Evolutionary conservation across 768 basidiomycete species (phyloP).

Genomic region (Boletus coccyginus): DNA sequence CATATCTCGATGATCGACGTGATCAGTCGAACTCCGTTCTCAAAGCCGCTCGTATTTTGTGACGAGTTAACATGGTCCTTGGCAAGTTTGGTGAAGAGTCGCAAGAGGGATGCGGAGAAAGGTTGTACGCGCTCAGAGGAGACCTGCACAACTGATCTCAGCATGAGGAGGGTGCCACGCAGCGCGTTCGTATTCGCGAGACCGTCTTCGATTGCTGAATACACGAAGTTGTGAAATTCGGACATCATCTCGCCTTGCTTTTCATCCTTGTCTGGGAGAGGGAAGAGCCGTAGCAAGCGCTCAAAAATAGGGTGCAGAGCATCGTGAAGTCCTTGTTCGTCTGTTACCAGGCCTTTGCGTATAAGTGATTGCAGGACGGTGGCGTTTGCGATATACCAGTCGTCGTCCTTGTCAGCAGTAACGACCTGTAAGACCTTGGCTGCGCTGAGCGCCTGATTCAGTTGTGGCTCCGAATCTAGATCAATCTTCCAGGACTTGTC

Average conservation of each 20-base stretch:
- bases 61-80: slow-evolving; percentile 80
- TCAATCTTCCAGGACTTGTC: slow-evolving; percentile 53
- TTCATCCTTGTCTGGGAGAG: slow-evolving; percentile 76
- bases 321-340: slow-evolving; percentile 79
- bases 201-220: slow-evolving; percentile 72
- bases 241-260: slow-evolving; percentile 64
- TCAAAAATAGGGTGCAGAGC: slow-evolving; percentile 81
- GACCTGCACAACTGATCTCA: slow-evolving; percentile 80
- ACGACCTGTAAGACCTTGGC: slow-evolving; percentile 90
- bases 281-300: slow-evolving; percentile 71
- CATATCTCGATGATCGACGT: slow-evolving; percentile 86
- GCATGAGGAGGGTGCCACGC: slow-evolving; percentile 80
- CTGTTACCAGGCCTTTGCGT: slow-evolving; percentile 80
- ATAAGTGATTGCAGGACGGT: slow-evolving; percentile 75
- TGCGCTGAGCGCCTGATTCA: slow-evolving; percentile 71
- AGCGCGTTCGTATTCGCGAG: slow-evolving; percentile 69
- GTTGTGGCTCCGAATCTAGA: slow-evolving; percentile 58
- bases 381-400: slow-evolving; percentile 78
- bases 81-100: slow-evolving; percentile 77
- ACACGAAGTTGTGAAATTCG: slow-evolving; percentile 77
- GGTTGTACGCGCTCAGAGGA: slow-evolving; percentile 81
- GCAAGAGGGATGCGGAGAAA: slow-evolving; percentile 73
- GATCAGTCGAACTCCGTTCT: slow-evolving; percentile 61
- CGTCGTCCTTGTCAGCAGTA: slow-evolving; percentile 74
- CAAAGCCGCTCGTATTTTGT: slow-evolving; percentile 47